These are phyloP conservation scores for Chalciporus piperatus DNA, from an alignment of 768 basidiomycete genomes.

Conservation along the genomic window DNA sequence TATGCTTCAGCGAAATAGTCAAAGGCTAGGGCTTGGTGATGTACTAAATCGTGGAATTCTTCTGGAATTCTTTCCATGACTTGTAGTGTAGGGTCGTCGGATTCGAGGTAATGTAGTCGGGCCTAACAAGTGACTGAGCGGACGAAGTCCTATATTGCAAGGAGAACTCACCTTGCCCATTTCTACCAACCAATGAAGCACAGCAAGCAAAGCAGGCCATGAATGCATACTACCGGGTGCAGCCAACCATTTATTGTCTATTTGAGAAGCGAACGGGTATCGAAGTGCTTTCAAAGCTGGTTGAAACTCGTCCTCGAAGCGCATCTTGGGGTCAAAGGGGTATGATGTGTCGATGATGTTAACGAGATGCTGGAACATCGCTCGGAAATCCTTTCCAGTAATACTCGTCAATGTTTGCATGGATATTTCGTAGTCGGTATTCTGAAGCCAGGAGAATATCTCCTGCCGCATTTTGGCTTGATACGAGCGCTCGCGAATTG, in stretches of 20 bases:
- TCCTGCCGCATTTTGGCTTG: conserved; percentile 75
- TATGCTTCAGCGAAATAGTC: conserved; percentile 71
- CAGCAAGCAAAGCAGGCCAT: conserved; percentile 89
- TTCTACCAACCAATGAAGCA: conserved; percentile 90
- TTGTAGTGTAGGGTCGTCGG: conserved; percentile 68
- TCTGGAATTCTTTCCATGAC: conserved; percentile 59
- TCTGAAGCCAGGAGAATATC: conserved; percentile 67
- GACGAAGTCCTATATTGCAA: background rate
- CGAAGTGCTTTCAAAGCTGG: conserved; percentile 67
- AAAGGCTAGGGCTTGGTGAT: conserved; percentile 77
- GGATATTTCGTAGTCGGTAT: conserved; percentile 63
- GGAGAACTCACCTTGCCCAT: conserved; percentile 65
- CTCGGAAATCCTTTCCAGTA: conserved; percentile 82
- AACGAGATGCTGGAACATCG: conserved; percentile 80
- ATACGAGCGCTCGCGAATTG: conserved; percentile 72
- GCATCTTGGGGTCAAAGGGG: conserved; percentile 50
- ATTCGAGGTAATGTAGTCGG: conserved; percentile 48
- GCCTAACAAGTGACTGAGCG: conserved; percentile 20
- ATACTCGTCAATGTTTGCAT: conserved; percentile 71
- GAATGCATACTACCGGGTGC: conserved; percentile 87
- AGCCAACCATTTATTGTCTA: conserved; percentile 84
- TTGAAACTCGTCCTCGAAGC: conserved; percentile 82
- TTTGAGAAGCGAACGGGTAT: conserved; percentile 77
- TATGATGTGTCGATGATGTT: conserved; percentile 67
- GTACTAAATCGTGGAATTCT: conserved; percentile 70